Conservation (phyloP, 768 basidiomycete species). For the Mycena chlorophos region DNA sequence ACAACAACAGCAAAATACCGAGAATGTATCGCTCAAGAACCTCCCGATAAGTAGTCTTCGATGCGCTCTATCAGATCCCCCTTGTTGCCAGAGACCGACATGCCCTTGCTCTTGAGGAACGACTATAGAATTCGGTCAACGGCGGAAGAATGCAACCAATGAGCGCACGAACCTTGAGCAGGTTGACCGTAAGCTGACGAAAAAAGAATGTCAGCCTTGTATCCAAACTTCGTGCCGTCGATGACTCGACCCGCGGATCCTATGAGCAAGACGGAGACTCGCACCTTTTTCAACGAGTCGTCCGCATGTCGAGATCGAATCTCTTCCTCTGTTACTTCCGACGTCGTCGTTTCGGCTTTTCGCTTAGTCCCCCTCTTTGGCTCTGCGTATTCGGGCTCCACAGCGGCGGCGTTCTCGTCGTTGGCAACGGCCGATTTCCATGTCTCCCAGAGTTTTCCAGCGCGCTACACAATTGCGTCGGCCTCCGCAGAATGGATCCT, state of each 20-base stretch:
- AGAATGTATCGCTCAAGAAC: too few relatives aligned
- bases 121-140: conserved; percentile 4
- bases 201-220: conserved; percentile 12
- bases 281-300: conserved; percentile 69
- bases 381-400: conserved; percentile 32
- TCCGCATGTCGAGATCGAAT: conserved; percentile 64
- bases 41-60: conserved; percentile 56
- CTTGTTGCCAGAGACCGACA: conserved; percentile 67
- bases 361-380: conserved; percentile 53
- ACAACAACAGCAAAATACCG: too few relatives aligned
- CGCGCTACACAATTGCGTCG: conserved; percentile 45
- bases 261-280: conserved; percentile 17
- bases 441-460: conserved; percentile 62
- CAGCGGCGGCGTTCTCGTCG: conserved; percentile 56
- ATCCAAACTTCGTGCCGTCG: too few relatives aligned
- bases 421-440: conserved; percentile 68
- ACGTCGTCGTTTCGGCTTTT: conserved; percentile 57
- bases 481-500: conserved; percentile 30
- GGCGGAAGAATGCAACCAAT: conserved; percentile 5
- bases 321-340: conserved; percentile 69
- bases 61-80: conserved; percentile 69
- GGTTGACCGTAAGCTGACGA: conserved; percentile 69
- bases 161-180: conserved; percentile 61
- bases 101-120: conserved; percentile 68
- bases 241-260: too few relatives aligned